Evolutionary conservation across 148 eudicot species (phyloP).

Genomic region (Camellia granthamiana): DNA sequence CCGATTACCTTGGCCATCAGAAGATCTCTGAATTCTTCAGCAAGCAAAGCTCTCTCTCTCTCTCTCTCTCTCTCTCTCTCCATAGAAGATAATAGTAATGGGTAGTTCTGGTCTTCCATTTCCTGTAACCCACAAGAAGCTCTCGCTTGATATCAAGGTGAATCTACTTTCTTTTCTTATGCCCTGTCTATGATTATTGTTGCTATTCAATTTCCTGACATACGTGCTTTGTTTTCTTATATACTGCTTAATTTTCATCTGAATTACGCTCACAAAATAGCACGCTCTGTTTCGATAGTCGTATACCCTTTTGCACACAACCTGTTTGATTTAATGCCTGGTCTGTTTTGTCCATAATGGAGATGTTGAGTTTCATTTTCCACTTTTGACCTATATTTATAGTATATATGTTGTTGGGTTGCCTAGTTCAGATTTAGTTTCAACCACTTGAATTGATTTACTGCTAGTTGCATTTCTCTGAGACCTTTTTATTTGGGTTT

Average conservation of each 20-base stretch:
- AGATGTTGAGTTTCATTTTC: neutral
- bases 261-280: neutral
- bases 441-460: neutral
- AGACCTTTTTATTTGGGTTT: constrained; percentile 7
- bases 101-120: constrained; percentile 36
- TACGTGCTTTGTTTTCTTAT: neutral
- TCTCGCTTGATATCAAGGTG: constrained; percentile 52
- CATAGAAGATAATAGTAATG: constrained; percentile 13
- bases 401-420: neutral
- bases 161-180: neutral
- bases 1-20: neutral
- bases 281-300: neutral
- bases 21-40: neutral
- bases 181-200: neutral
- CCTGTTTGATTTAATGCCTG: constrained; percentile 22
- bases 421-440: neutral
- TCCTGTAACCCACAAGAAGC: constrained; percentile 53
- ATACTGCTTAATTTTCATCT: neutral
- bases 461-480: neutral
- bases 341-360: neutral
- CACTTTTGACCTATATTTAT: neutral
- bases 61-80: neutral
- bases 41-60: neutral
- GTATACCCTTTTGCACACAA: constrained; percentile 4
- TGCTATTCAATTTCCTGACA: neutral